phyloP scores from a whole-genome alignment of 2,329 filamentous ascomycete genomes.

The Hysterium pulicare region DNA sequence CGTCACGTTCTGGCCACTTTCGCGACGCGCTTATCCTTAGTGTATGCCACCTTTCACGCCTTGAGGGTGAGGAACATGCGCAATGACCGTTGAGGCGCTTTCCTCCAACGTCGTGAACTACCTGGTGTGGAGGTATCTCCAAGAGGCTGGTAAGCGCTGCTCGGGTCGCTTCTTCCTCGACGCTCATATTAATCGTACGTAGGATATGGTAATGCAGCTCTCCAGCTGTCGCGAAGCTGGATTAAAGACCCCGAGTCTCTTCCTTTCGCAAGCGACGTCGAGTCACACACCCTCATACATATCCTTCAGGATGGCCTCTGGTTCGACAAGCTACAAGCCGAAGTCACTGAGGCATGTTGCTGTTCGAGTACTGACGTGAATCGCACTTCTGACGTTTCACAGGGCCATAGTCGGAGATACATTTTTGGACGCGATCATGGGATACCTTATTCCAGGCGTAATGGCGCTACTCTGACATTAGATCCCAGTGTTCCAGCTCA shows the following conservation, averaged over 20 bases:
- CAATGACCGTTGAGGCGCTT: slow-evolving; percentile 43
- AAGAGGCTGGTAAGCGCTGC: slow-evolving; percentile 30
- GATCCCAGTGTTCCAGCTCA: slow-evolving; percentile 35
- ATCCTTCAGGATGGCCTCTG: slow-evolving; percentile 62
- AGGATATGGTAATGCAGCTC: slow-evolving; percentile 58
- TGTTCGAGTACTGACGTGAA: slow-evolving; percentile 9
- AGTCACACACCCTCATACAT: slow-evolving; percentile 57
- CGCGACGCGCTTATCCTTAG: slow-evolving; percentile 1
- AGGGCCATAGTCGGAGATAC: too few species aligned
- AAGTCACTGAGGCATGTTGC: slow-evolving; percentile 29
- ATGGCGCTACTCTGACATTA: slow-evolving; percentile 33
- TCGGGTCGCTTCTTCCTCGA: not conserved
- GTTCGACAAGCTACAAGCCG: slow-evolving; percentile 43
- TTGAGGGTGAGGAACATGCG: slow-evolving; percentile 32
- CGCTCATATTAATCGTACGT: slow-evolving; percentile 9
- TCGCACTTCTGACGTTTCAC: too few species aligned
- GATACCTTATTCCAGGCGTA: slow-evolving; percentile 35
- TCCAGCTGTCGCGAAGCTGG: slow-evolving; percentile 61
- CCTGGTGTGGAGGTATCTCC: slow-evolving; percentile 62
- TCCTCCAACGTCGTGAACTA: slow-evolving; percentile 65
- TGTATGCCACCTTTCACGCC: slow-evolving; percentile 6
- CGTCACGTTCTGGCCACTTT: not conserved
- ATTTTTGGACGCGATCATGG: slow-evolving; percentile 39
- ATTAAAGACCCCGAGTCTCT: slow-evolving; percentile 59
- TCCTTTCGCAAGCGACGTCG: slow-evolving; percentile 59